Evolutionary conservation across 148 eudicot genomes (phyloP).

Genomic region (Silene conica): DNA sequence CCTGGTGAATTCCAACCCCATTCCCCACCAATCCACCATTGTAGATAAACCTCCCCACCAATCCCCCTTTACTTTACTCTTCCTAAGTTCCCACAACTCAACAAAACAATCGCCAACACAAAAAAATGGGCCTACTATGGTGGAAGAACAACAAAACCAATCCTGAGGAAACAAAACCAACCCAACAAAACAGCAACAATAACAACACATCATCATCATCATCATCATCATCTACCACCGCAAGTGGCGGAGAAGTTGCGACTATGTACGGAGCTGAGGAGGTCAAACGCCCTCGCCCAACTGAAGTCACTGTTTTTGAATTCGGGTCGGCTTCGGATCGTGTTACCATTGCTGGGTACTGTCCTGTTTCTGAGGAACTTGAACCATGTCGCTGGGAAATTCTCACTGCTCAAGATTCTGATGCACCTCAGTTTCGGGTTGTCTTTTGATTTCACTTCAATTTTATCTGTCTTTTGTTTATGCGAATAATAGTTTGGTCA

Average conservation of each 20-base stretch:
- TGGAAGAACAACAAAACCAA: conserved; percentile 30
- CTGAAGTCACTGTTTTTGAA: conserved; percentile 64
- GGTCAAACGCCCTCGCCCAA: conserved; percentile 38
- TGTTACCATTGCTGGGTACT: conserved; percentile 81
- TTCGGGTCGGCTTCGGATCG: conserved; percentile 78
- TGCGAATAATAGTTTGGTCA: too few species aligned
- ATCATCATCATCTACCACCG: neutral
- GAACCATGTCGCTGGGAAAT: conserved; percentile 97
- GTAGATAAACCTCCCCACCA: neutral
- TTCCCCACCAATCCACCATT: neutral
- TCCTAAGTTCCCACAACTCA: neutral
- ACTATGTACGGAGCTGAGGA: conserved; percentile 53
- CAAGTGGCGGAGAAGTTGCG: conserved; percentile 23
- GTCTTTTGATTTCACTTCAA: conserved; percentile 42
- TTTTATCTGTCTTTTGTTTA: neutral
- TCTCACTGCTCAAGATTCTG: conserved; percentile 47
- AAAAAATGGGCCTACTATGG: conserved; percentile 62
- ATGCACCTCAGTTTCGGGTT: conserved; percentile 69
- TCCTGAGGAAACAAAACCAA: neutral
- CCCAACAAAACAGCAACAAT: conserved; percentile 14
- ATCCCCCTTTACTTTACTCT: neutral
- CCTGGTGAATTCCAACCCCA: too few species aligned
- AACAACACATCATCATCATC: neutral
- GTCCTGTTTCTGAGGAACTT: conserved; percentile 79
- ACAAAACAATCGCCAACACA: neutral